These are phyloP conservation scores for Podaxis mareebaensis DNA, from an alignment of 768 basidiomycete species.

Conservation along the genomic window DNA sequence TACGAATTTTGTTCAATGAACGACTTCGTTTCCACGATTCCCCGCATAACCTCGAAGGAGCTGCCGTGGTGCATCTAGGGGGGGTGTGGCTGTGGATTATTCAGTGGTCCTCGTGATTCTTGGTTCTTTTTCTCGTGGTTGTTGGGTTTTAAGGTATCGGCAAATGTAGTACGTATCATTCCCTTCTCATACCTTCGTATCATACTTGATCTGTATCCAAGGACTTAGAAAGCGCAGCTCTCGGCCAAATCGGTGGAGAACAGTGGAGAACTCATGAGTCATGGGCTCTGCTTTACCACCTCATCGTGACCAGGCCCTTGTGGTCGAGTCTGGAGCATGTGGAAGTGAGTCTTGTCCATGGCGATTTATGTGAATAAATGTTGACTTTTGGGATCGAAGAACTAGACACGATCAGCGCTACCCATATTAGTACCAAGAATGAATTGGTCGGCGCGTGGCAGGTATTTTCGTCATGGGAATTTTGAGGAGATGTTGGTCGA, in stretches of 20 bases:
- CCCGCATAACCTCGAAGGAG: neutral
- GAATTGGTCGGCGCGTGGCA: neutral
- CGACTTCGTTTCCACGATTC: neutral
- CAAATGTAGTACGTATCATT: neutral
- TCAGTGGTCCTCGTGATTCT: neutral
- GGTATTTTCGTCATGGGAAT: conserved; percentile 5
- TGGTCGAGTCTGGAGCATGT: conserved; percentile 4
- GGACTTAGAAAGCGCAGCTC: neutral
- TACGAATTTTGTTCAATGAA: conserved; percentile 16
- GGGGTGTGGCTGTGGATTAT: neutral
- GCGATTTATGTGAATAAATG: neutral
- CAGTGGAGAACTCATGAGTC: neutral
- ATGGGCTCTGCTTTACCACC: neutral
- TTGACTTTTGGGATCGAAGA: neutral
- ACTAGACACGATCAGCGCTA: neutral
- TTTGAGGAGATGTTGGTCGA: neutral
- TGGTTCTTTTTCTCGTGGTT: conserved; percentile 5
- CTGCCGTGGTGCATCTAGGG: neutral
- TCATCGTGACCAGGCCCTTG: neutral
- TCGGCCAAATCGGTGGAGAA: neutral
- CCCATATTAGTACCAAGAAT: neutral
- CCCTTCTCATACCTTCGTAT: neutral
- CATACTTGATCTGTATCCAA: neutral
- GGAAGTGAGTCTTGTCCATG: neutral
- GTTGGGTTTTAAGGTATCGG: neutral